phyloP scores from a whole-genome alignment of 768 basidiomycete species.

The Leccinum barrowsii region DNA sequence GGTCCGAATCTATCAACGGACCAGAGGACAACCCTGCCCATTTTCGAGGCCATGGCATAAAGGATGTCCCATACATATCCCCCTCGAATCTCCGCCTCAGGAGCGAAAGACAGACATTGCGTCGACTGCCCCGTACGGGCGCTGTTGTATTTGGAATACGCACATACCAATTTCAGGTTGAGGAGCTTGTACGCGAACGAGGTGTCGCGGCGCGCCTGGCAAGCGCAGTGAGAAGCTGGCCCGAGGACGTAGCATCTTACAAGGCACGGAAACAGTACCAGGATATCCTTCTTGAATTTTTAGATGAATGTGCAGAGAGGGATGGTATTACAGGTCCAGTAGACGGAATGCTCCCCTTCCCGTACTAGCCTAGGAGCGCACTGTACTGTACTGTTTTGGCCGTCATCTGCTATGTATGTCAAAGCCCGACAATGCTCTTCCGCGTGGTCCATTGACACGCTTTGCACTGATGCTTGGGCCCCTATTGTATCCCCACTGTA shows the following conservation, averaged over 20 bases:
- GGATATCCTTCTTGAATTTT: slow-evolving; percentile 23
- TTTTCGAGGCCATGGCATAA: slow-evolving; percentile 15
- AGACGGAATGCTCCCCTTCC: slow-evolving; percentile 16
- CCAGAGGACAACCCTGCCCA: no score
- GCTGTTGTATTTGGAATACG: slow-evolving; percentile 71
- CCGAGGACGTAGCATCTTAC: slow-evolving; percentile 48
- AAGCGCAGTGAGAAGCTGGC: slow-evolving; percentile 66
- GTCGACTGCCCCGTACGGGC: slow-evolving; percentile 60
- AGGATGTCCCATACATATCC: slow-evolving; percentile 16
- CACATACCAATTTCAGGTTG: slow-evolving; percentile 58
- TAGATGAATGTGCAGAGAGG: slow-evolving; percentile 23
- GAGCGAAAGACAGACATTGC: slow-evolving; percentile 67
- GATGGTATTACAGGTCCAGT: slow-evolving; percentile 15
- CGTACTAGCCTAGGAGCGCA: slow-evolving; percentile 12
- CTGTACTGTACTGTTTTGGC: not conserved
- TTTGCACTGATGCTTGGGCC: not conserved
- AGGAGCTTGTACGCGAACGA: slow-evolving; percentile 48
- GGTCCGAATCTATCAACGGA: no score
- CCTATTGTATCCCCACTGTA: slow-evolving; percentile 5
- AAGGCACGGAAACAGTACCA: slow-evolving; percentile 25
- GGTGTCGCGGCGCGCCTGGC: slow-evolving; percentile 64
- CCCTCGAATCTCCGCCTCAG: slow-evolving; percentile 53
- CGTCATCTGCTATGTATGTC: not conserved
- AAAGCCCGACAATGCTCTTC: slow-evolving; percentile 1
- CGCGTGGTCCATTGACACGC: not conserved